These are phyloP conservation scores for Tulasnella calospora DNA, from an alignment of 768 basidiomycete species.

Conservation along the genomic window DNA sequence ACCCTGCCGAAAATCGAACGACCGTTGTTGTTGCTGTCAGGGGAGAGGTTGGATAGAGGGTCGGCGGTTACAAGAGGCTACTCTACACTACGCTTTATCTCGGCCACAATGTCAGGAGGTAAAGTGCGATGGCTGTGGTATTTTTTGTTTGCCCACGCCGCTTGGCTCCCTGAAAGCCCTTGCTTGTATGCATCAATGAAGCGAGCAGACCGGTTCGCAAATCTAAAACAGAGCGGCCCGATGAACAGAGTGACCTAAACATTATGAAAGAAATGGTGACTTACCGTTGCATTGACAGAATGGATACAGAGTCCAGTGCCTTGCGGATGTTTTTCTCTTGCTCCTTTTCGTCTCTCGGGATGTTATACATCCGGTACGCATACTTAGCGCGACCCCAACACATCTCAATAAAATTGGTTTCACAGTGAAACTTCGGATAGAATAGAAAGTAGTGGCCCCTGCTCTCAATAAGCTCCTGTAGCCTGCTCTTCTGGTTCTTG, in stretches of 20 bases:
- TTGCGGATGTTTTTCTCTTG: slow-evolving; percentile 36
- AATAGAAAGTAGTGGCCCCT: slow-evolving; percentile 37
- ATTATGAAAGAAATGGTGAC: slow-evolving; percentile 19
- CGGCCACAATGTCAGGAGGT: neutral
- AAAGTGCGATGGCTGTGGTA: slow-evolving; percentile 32
- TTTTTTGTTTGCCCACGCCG: slow-evolving; percentile 30
- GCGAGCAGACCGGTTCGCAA: slow-evolving; percentile 31
- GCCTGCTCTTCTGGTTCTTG: slow-evolving; percentile 34
- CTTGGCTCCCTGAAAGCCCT: slow-evolving; percentile 30
- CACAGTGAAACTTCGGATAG: slow-evolving; percentile 44
- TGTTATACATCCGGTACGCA: slow-evolving; percentile 33
- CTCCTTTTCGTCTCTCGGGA: slow-evolving; percentile 37
- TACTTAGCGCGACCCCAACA: slow-evolving; percentile 41
- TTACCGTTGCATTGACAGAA: slow-evolving; percentile 22
- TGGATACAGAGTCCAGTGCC: slow-evolving; percentile 35
- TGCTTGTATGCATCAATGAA: slow-evolving; percentile 34
- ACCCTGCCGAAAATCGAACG: too few relatives aligned
- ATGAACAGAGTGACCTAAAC: neutral
- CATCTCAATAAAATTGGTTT: slow-evolving; percentile 47
- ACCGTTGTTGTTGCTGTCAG: too few relatives aligned
- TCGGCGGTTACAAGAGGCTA: neutral
- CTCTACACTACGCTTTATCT: neutral
- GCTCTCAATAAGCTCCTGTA: slow-evolving; percentile 34
- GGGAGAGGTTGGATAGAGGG: too few relatives aligned
- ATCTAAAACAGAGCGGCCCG: slow-evolving; percentile 25